phyloP scores from a whole-genome alignment of 1,139 yeast species.

The Geotrichum phurueaensis region DNA sequence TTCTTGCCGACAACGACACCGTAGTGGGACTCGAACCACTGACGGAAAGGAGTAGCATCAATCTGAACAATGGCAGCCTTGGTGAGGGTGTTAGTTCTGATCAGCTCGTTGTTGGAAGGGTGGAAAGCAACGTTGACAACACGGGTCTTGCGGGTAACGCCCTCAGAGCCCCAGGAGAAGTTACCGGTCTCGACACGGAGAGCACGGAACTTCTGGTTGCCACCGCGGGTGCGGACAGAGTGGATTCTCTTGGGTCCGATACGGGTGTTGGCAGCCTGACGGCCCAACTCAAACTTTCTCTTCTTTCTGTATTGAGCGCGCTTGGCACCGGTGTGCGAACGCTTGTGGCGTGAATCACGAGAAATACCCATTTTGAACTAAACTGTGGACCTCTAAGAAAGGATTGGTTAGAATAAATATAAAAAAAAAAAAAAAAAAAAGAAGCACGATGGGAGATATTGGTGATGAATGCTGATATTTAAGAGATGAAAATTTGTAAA shows the following conservation, averaged over 20 bases:
- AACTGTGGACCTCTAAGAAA: neutral
- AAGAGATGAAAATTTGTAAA: neutral
- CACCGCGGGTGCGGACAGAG: conserved; percentile 99
- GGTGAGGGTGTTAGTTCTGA: conserved; percentile 99
- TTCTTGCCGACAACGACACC: conserved; percentile 87
- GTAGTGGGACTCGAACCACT: conserved; percentile 98
- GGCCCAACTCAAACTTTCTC: conserved; percentile 99
- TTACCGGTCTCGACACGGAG: conserved; percentile 98
- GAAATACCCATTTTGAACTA: conserved; percentile 84
- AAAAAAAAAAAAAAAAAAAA: neutral
- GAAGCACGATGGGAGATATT: neutral
- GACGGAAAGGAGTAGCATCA: conserved; percentile 99
- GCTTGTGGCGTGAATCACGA: conserved; percentile 99
- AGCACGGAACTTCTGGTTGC: conserved; percentile 99
- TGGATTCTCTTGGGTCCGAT: conserved; percentile 99
- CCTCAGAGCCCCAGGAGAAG: conserved; percentile 99
- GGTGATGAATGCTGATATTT: neutral
- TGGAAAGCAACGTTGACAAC: conserved; percentile 96
- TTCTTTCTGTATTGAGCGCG: conserved; percentile 99
- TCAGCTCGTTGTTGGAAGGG: conserved; percentile 99
- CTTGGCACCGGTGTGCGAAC: conserved; percentile 99
- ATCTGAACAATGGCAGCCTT: conserved; percentile 98
- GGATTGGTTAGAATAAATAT: neutral
- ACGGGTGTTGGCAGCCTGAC: conserved; percentile 99
- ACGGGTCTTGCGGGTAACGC: conserved; percentile 98